phyloP scores from a whole-genome alignment of 805 yeast genomes.

The Suhomyces sp. region DNA sequence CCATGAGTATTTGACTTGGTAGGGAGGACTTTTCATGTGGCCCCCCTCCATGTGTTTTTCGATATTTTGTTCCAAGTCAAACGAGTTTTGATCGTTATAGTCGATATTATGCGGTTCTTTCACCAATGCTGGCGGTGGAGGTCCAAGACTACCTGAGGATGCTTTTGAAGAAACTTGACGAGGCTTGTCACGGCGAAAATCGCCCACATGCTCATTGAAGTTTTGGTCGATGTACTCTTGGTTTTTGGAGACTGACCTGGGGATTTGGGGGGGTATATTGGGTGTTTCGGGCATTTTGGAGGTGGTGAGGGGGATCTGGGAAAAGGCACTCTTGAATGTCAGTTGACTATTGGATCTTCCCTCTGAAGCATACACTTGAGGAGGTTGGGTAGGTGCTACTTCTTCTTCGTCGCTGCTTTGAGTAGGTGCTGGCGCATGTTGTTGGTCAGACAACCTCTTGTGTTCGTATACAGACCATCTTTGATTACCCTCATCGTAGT shows the following conservation, averaged over 20 bases:
- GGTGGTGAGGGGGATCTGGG: conserved; percentile 1
- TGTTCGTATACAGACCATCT: conserved; percentile 26
- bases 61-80: conserved; percentile 7
- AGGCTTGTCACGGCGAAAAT: conserved; percentile 13
- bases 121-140: conserved; percentile 3
- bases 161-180: conserved; percentile 5
- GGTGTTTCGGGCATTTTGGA: background rate
- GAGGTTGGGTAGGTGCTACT: background rate
- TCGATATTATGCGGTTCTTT: background rate
- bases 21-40: background rate
- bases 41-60: conserved; percentile 11
- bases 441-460: conserved; percentile 2
- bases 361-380: background rate
- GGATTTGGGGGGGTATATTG: background rate
- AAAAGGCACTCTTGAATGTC: conserved; percentile 3
- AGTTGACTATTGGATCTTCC: background rate
- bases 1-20: background rate
- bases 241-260: conserved; percentile 5
- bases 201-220: conserved; percentile 12
- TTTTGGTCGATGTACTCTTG: conserved; percentile 11
- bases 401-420: conserved; percentile 1
- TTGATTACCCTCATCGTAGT: conserved; percentile 20
- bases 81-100: background rate
- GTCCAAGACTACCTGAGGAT: conserved; percentile 3
- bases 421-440: background rate